phyloP scores from a whole-genome alignment of 805 yeast species.

The Hemisphaericaspora nanyangensis region DNA sequence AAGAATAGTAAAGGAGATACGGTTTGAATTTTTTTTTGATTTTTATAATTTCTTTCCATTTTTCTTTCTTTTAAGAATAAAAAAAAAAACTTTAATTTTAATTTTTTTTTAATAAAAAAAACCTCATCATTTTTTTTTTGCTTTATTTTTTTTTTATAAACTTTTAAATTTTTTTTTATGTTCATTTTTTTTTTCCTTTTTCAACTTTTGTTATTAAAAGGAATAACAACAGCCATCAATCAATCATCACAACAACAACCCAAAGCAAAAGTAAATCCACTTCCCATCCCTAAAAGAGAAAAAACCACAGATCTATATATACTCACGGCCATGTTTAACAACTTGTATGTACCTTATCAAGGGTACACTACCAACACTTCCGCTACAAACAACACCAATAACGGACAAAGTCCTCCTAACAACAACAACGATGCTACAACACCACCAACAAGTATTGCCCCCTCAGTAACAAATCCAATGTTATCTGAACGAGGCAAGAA shows the following conservation, averaged over 20 bases:
- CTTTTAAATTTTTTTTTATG: no score
- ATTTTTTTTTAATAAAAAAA: conserved; percentile 6
- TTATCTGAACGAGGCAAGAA: conserved; percentile 3
- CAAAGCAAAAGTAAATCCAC: neutral
- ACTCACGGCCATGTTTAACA: conserved; percentile 7
- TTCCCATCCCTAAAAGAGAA: no score
- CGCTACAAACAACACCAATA: conserved; percentile 10
- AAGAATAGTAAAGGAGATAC: no score
- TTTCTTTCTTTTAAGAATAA: conserved; percentile 1
- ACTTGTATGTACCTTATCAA: conserved; percentile 9
- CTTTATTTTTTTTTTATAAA: neutral
- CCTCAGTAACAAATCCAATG: conserved; percentile 2
- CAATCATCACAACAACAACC: no score
- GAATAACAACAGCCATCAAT: neutral
- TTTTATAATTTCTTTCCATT: no score
- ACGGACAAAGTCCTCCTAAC: conserved; percentile 12
- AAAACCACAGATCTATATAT: neutral
- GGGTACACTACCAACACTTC: conserved; percentile 7
- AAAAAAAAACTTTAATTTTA: conserved; percentile 1
- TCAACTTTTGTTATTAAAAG: neutral
- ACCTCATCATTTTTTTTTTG: conserved; percentile 2
- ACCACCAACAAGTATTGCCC: conserved; percentile 3
- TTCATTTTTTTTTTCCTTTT: neutral
- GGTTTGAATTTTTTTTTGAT: no score
- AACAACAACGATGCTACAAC: conserved; percentile 10